Conservation (phyloP, 2,329 filamentous ascomycete genomes). For the Rachicladosporium sp. region DNA sequence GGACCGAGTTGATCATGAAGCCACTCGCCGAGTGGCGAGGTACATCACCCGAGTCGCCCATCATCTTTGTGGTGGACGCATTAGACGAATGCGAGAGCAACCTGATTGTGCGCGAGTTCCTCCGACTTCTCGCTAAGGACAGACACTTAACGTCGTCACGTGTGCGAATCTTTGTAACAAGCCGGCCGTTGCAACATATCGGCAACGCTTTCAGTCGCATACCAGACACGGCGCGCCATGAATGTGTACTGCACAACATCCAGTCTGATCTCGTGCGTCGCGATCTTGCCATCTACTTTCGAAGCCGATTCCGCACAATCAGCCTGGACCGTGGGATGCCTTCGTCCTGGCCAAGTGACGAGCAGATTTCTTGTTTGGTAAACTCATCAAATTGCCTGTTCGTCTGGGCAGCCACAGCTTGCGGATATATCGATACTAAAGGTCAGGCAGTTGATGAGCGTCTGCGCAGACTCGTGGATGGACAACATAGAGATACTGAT, state of each 20-base stretch:
- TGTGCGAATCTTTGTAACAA: conserved; percentile 31
- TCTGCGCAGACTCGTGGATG: no score
- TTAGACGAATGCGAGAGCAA: conserved; percentile 26
- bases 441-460: no score
- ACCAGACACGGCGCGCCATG: conserved; percentile 15
- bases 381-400: conserved; percentile 25
- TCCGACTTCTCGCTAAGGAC: no score
- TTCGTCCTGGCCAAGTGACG: conserved; percentile 20
- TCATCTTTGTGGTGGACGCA: conserved; percentile 23
- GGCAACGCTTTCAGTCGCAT: conserved; percentile 25
- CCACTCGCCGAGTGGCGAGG: conserved; percentile 1
- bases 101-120: not conserved
- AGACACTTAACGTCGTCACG: not conserved
- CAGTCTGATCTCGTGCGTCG: conserved; percentile 17
- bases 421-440: not conserved
- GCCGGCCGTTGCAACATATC: conserved; percentile 30
- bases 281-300: conserved; percentile 28
- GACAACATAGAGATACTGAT: no score
- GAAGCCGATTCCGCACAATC: conserved; percentile 15
- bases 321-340: conserved; percentile 1
- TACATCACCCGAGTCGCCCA: not conserved
- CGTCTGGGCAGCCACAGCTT: conserved; percentile 25
- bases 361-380: conserved; percentile 15
- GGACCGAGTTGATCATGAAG: conserved; percentile 2
- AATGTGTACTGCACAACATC: conserved; percentile 28